Evolutionary conservation across 192 early-diverging fungal genomes (phyloP), one percentile per base, ranked within the genome.

Genomic region (Coemansia javaensis): DNA sequence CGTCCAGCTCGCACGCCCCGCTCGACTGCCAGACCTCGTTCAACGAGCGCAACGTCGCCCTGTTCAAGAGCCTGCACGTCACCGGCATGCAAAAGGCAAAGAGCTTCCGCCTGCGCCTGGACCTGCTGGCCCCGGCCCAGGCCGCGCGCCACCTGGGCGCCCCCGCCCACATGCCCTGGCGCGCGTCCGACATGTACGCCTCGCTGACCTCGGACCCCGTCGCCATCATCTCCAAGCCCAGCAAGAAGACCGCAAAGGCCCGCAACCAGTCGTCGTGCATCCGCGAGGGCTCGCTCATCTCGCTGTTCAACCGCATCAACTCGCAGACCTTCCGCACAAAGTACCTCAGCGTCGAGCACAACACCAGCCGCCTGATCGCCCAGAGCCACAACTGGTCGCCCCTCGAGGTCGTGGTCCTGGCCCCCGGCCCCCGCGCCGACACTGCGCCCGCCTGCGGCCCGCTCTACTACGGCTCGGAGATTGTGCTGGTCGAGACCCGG

Each of bases 301-400:
- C 89, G 10, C 76, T 96, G 21, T 94, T 93, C 62, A 93, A 92
- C 50, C 88, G 93, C 45, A 85, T 90, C 58, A 90, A 88, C 61
- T 89, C 90, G 12, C 93, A 96, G 77, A 93, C 89, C 0, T 86
- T 88, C 42, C 82, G 83, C 38, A 94, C 93, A 34, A 86, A 90
- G 49, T 93, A 86, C 55, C 80, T 93, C 59, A 78, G 79, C 14
- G 77, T 84, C 8, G 75, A 83, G 51, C 59, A 67, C 40, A 35
- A 45, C 33, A 72, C 51, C 13, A 54, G 56, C 40, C 55, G 65
- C 34, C 68, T 59, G 72, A 52, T 75, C 4, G 72, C 72, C 6
- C 72, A 75, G 56, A 68, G 72, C 42, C 59, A 75, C 41, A 75
- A 75, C 57, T 75, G 72, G 72, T 68, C 72, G 40, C 63, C 72